Evolutionary conservation across 768 basidiomycete genomes (phyloP).

Genomic region (Cytidiella melzeri): DNA sequence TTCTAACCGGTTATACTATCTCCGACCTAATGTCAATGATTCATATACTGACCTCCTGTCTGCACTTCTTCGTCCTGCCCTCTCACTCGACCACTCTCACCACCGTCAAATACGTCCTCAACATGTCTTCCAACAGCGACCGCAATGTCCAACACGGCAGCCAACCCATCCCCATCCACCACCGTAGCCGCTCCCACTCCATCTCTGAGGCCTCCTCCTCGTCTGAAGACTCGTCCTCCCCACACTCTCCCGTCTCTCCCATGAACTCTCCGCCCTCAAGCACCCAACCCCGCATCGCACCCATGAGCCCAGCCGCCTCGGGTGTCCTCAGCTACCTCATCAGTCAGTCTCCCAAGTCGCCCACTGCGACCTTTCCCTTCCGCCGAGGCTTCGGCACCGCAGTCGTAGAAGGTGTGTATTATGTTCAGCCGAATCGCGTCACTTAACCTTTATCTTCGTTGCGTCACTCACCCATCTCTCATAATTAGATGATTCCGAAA

Average conservation of each 20-base stretch:
- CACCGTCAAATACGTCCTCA: conserved; percentile 3
- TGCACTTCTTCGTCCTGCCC: neutral
- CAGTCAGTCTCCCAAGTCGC: conserved; percentile 49
- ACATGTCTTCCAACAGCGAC: conserved; percentile 20
- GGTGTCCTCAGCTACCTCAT: conserved; percentile 71
- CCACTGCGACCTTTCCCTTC: conserved; percentile 52
- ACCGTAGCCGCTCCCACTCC: conserved; percentile 55
- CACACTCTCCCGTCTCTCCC: conserved; percentile 40
- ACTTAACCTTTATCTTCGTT: neutral
- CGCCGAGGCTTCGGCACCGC: conserved; percentile 45
- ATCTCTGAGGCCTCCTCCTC: conserved; percentile 44
- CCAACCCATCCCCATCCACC: conserved; percentile 60
- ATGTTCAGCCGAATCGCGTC: neutral
- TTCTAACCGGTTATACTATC: too few relatives aligned
- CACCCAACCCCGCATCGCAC: conserved; percentile 36
- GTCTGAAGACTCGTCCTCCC: conserved; percentile 41
- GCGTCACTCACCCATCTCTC: neutral
- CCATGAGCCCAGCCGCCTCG: conserved; percentile 54
- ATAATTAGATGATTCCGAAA: conserved; percentile 13
- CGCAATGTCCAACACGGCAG: conserved; percentile 44
- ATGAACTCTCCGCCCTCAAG: conserved; percentile 27
- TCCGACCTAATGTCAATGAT: neutral
- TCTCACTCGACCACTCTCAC: neutral
- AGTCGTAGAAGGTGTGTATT: conserved; percentile 55
- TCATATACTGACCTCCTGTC: conserved; percentile 6